These are phyloP conservation scores for Phlebiopsis gigantea DNA, from an alignment of 768 basidiomycete genomes.

Conservation along the genomic window DNA sequence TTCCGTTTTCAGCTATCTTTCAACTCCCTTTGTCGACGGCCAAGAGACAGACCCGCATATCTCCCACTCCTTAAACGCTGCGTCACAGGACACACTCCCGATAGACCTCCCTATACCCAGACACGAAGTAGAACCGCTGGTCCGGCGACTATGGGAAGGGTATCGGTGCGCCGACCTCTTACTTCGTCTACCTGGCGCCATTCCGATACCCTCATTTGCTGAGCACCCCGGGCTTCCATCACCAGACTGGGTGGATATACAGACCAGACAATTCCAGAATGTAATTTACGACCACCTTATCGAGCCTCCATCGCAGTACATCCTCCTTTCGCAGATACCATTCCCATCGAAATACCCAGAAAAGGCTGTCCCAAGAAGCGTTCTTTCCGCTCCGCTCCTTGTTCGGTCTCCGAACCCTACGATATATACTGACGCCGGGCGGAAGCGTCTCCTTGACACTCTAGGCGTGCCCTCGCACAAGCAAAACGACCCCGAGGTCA, in stretches of 20 bases:
- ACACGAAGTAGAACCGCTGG: conserved; percentile 49
- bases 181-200: conserved; percentile 63
- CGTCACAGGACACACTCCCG: conserved; percentile 23
- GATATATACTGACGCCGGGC: conserved; percentile 49
- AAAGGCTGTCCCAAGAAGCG: conserved; percentile 31
- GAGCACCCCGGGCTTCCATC: conserved; percentile 51
- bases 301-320: conserved; percentile 23
- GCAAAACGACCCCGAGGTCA: conserved; percentile 43
- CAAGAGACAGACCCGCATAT: conserved; percentile 13
- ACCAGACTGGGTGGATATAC: conserved; percentile 53
- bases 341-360: conserved; percentile 23
- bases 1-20: conserved; percentile 74
- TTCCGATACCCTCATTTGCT: conserved; percentile 73
- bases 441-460: conserved; percentile 46
- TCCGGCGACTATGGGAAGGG: conserved; percentile 56
- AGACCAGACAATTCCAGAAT: conserved; percentile 38
- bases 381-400: conserved; percentile 58
- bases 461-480: conserved; percentile 53
- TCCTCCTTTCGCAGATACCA: conserved; percentile 40
- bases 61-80: background rate
- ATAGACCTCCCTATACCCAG: conserved; percentile 53
- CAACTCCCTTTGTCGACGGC: conserved; percentile 46
- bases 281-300: conserved; percentile 40
- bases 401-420: conserved; percentile 51
- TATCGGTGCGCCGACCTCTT: conserved; percentile 71